Base-by-base conservation (phyloP, 108 stramenopile genomes). In the Conticribra guillardii region DNA sequence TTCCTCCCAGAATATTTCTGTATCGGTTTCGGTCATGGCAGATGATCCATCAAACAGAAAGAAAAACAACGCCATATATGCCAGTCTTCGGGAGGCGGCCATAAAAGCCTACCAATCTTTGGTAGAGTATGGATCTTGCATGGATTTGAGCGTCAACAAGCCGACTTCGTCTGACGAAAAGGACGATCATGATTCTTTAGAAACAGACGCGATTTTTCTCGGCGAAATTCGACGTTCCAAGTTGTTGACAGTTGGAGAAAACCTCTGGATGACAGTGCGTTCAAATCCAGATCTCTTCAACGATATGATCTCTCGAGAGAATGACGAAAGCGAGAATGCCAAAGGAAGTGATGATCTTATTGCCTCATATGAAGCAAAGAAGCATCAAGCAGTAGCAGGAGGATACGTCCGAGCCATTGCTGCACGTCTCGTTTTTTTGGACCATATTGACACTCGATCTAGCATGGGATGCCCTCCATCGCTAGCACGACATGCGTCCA, bases 201-300 rank as follows among this genome's bases (percentile, higher is more conserved):
- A n/a, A n/a, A n/a, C n/a, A n/a, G n/a, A n/a, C n/a, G n/a, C n/a
- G n/a, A 24, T 31, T 48, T 46, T 27, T 23, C 30, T 69, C 2
- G 49, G 52, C 32, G 67, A 76, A 28, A 54, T 19, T 21, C 56
- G 61, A 4, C 60, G 75, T 27, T 57, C 61, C 23, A 58, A 46
- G 24, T 32, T 80, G 5, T 34, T 33, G 45, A 41, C 48, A 9
- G 28, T 60, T 33, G 79, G 79, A 9, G 69, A 56, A 18, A 74
- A 74, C n/a, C 34, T 80, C 14, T 80, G 79, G 79, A 80, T 75
- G 79, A 62, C 27, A n/a, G 63, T 80, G 11, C 67, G 74, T 19
- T 41, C 60, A 41, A 69, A 80, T 33, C 74, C 79, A 17, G 71
- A 69, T 44, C 46, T 75, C 11, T 80, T 80, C 50, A 59, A 56